Percentiles rank a stretch among this genome's conserved stretches.
Conservation (phyloP, 441 rosid genomes). For the Gossypium davidsonii region DNA sequence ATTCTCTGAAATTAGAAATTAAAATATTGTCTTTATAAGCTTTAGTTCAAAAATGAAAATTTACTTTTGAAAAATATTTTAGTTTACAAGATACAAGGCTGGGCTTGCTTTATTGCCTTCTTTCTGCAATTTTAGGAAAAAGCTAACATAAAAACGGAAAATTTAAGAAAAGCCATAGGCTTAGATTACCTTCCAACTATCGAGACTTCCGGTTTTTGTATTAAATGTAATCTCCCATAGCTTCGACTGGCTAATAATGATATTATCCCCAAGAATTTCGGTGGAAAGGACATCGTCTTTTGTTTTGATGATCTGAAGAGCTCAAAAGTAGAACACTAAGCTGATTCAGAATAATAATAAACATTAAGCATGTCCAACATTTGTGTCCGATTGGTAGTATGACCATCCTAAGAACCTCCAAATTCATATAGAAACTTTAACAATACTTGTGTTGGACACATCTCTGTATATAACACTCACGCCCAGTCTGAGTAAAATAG, state of each 20-base stretch:
- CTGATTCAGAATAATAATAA: not conserved
- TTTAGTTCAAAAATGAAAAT: not conserved
- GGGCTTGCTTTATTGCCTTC: not conserved
- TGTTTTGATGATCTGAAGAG: conserved; percentile 49
- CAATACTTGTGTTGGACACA: not conserved
- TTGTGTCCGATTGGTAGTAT: not conserved
- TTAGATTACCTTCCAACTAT: conserved; percentile 76
- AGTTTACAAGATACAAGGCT: not conserved
- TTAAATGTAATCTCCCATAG: conserved; percentile 69
- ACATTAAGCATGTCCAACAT: too few relatives aligned
- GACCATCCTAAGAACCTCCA: not conserved
- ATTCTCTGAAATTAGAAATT: conserved; percentile 8
- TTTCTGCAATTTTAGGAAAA: not conserved
- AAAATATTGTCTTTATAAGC: not conserved
- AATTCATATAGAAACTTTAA: not conserved
- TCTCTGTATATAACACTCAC: not conserved
- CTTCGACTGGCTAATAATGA: conserved; percentile 49
- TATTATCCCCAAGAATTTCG: conserved; percentile 47
- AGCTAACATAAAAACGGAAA: conserved; percentile 1
- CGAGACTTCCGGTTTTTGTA: conserved; percentile 51
- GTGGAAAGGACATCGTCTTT: conserved; percentile 33
- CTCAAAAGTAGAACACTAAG: not conserved
- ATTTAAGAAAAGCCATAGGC: conserved; percentile 8
- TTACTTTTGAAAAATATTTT: not conserved
- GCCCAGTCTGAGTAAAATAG: not conserved